A percentile compares a stretch with the other conserved stretches of the same genome.
Conservation (phyloP, 2,329 filamentous ascomycete species). For the Aspergillus ibericus region DNA sequence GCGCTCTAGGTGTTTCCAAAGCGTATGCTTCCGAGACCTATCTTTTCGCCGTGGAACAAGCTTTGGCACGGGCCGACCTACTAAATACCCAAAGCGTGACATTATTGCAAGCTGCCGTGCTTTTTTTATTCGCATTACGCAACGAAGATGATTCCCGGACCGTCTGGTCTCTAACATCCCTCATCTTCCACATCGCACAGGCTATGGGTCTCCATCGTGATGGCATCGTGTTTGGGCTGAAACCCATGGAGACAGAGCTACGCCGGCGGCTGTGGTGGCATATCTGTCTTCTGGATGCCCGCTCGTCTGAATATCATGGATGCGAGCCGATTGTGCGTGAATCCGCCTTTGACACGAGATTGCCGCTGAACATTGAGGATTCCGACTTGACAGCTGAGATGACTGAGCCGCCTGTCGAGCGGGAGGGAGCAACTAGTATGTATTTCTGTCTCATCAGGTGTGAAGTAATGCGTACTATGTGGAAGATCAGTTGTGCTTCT, state of each 20-base stretch:
- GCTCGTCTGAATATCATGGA: slow-evolving; percentile 48
- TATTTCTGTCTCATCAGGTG: slow-evolving; percentile 51
- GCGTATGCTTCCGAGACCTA: slow-evolving; percentile 50
- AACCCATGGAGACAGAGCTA: slow-evolving; percentile 49
- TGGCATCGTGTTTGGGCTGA: slow-evolving; percentile 44
- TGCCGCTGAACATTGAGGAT: slow-evolving; percentile 54
- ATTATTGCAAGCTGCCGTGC: slow-evolving; percentile 58
- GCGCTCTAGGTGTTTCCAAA: slow-evolving; percentile 49
- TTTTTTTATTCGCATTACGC: slow-evolving; percentile 54
- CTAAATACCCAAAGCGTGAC: slow-evolving; percentile 58
- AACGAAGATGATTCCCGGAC: slow-evolving; percentile 27
- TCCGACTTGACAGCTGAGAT: slow-evolving; percentile 47
- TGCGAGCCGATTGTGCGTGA: slow-evolving; percentile 42
- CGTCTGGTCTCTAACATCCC: slow-evolving; percentile 31
- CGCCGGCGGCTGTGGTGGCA: slow-evolving; percentile 52
- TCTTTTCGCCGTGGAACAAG: slow-evolving; percentile 59
- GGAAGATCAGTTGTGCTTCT: slow-evolving; percentile 33
- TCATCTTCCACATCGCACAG: slow-evolving; percentile 31
- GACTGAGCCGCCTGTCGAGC: slow-evolving; percentile 45
- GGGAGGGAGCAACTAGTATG: slow-evolving; percentile 52
- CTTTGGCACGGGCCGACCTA: slow-evolving; percentile 59
- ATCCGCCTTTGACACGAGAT: slow-evolving; percentile 42
- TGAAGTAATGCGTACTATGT: slow-evolving; percentile 46
- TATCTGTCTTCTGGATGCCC: slow-evolving; percentile 46
- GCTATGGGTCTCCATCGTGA: slow-evolving; percentile 41